These are phyloP conservation scores for Talaromyces liani DNA, from an alignment of 495 filamentous ascomycete species.

Conservation along the genomic window DNA sequence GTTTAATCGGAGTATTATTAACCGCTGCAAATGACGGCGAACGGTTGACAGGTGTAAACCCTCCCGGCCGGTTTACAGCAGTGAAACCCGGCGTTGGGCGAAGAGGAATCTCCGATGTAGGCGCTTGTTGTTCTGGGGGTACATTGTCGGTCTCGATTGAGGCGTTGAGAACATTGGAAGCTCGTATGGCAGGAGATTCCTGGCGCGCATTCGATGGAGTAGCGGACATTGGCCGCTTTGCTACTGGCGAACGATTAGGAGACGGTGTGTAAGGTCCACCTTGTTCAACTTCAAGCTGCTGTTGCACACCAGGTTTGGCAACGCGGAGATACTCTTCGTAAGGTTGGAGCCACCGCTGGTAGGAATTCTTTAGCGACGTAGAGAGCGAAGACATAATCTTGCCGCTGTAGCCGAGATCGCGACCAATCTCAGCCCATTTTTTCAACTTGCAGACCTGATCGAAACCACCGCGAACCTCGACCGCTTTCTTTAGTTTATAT, in stretches of 20 bases:
- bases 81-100: slow-evolving; percentile 64
- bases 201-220: slow-evolving; percentile 60
- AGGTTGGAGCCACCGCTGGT: slow-evolving; percentile 88
- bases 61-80: slow-evolving; percentile 58
- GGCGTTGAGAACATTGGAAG: slow-evolving; percentile 60
- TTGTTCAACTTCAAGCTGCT: slow-evolving; percentile 87
- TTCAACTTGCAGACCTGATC: slow-evolving; percentile 94
- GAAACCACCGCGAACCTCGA: slow-evolving; percentile 88
- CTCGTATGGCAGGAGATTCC: slow-evolving; percentile 64
- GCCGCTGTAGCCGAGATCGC: slow-evolving; percentile 94
- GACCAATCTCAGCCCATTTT: slow-evolving; percentile 98
- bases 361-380: slow-evolving; percentile 97
- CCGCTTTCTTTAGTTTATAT: slow-evolving; percentile 93
- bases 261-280: slow-evolving; percentile 92
- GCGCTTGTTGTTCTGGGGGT: slow-evolving; percentile 26
- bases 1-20: slow-evolving; percentile 41
- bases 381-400: slow-evolving; percentile 99
- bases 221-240: slow-evolving; percentile 51
- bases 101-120: slow-evolving; percentile 42
- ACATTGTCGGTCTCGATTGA: slow-evolving; percentile 48
- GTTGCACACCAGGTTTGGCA: slow-evolving; percentile 94
- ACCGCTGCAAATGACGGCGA: slow-evolving; percentile 50
- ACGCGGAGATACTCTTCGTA: slow-evolving; percentile 92
- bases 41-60: slow-evolving; percentile 70
- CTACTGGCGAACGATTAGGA: slow-evolving; percentile 73